Conservation (phyloP, 306 rosid species). For the barrel medic (Medicago truncatula) region DNA sequence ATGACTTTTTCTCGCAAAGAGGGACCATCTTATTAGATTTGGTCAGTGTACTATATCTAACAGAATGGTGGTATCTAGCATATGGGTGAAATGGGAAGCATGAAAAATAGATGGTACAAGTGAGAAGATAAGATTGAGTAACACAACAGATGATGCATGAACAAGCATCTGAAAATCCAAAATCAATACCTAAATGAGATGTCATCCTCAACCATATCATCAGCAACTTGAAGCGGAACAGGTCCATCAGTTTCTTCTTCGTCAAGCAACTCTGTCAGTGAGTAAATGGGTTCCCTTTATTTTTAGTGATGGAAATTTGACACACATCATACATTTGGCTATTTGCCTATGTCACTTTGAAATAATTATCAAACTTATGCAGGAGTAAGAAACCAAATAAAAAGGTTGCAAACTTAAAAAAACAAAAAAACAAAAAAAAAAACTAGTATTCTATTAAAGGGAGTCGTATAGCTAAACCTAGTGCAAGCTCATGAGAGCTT, state of each 20-base stretch:
- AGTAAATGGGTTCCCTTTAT: conserved; percentile 41
- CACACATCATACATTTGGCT: background rate
- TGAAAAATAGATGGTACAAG: conserved; percentile 3
- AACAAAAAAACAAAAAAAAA: too few species aligned
- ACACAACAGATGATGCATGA: background rate
- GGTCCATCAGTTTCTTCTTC: conserved; percentile 80
- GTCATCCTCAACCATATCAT: conserved; percentile 78
- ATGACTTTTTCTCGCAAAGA: conserved; percentile 21
- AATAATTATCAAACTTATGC: conserved; percentile 17
- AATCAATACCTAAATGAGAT: conserved; percentile 72
- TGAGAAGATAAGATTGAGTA: background rate
- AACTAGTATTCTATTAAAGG: too few species aligned
- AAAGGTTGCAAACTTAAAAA: conserved; percentile 1
- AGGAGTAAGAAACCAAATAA: conserved; percentile 31
- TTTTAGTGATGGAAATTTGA: conserved; percentile 8
- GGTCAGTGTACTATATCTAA: too few species aligned
- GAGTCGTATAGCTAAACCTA: too few species aligned
- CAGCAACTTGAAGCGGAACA: conserved; percentile 72
- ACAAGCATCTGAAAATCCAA: conserved; percentile 22
- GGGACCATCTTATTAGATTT: background rate
- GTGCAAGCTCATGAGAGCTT: too few species aligned
- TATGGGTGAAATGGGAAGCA: conserved; percentile 16
- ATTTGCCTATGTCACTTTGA: conserved; percentile 17
- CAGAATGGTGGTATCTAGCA: conserved; percentile 12
- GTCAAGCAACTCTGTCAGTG: conserved; percentile 59